Percentiles rank a stretch among this genome's conserved stretches.
Evolutionary conservation across 208 protist genomes (phyloP).

Genomic region (Crithidia bombi): DNA sequence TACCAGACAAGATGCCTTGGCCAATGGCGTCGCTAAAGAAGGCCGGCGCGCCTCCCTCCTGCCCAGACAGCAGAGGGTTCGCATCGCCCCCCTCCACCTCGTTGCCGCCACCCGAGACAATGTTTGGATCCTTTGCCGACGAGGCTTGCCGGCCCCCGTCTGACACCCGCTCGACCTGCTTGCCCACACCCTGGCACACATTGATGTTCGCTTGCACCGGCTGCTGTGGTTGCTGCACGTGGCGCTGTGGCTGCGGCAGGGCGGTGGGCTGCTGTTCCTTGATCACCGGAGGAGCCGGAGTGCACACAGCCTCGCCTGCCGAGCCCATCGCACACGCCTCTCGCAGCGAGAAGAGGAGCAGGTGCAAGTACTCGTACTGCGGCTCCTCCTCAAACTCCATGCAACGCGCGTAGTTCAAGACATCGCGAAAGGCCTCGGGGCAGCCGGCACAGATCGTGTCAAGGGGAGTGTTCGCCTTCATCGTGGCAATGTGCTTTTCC

Average conservation of each 20-base stretch:
- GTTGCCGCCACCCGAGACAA: constrained; percentile 4
- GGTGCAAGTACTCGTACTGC: constrained; percentile 68
- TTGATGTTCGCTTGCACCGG: constrained; percentile 9
- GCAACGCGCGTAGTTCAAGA: constrained; percentile 63
- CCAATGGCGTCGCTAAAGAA: constrained; percentile 43
- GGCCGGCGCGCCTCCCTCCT: constrained; percentile 15
- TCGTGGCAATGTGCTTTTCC: constrained; percentile 50
- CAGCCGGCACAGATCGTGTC: constrained; percentile 56
- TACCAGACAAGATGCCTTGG: constrained; percentile 42
- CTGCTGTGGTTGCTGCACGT: constrained; percentile 23
- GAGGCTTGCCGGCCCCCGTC: neutral
- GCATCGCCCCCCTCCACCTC: constrained; percentile 13
- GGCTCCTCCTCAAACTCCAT: constrained; percentile 80
- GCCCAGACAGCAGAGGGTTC: constrained; percentile 13
- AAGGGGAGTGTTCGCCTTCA: constrained; percentile 58
- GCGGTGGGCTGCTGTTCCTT: neutral
- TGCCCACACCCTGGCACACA: neutral
- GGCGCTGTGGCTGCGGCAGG: constrained; percentile 21
- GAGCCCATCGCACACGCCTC: constrained; percentile 15
- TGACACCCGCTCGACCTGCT: neutral
- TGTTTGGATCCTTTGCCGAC: constrained; percentile 20
- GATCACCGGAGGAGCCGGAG: constrained; percentile 13
- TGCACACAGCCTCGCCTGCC: neutral
- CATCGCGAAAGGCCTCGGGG: constrained; percentile 68
- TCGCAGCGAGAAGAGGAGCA: constrained; percentile 49